Evolutionary conservation across 2,329 filamentous ascomycete genomes (phyloP).

Genomic region (Phaeosphaeria sp.): DNA sequence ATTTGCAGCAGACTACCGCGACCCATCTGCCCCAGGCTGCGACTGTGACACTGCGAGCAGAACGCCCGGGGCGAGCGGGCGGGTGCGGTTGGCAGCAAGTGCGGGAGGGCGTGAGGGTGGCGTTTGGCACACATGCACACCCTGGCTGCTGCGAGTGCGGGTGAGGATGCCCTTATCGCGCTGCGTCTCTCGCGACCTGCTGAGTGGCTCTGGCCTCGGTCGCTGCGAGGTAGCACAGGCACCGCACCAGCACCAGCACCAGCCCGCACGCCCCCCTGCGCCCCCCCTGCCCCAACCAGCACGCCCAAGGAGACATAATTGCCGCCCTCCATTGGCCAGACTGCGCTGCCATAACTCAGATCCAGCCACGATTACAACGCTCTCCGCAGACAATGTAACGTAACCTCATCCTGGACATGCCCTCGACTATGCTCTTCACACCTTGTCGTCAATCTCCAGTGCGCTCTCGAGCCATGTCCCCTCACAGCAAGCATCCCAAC

Average conservation of each 20-base stretch:
- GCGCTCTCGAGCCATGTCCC: conserved; percentile 6
- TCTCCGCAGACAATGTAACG: conserved; percentile 36
- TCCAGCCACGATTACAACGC: conserved; percentile 34
- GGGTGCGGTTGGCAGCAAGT: background rate
- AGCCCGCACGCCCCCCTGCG: background rate
- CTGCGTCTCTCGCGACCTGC: too few species aligned
- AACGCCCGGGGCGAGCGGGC: too few species aligned
- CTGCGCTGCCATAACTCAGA: background rate
- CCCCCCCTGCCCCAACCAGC: background rate
- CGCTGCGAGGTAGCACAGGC: background rate
- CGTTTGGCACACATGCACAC: background rate
- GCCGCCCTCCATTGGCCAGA: background rate
- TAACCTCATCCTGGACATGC: conserved; percentile 13
- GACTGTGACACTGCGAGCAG: background rate
- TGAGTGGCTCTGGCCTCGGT: background rate
- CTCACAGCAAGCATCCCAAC: conserved; percentile 6
- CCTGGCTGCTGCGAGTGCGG: too few species aligned
- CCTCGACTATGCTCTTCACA: conserved; percentile 12
- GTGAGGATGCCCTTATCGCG: background rate
- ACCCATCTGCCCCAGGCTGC: background rate
- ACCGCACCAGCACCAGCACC: too few species aligned
- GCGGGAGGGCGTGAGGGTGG: background rate
- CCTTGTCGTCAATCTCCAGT: conserved; percentile 15
- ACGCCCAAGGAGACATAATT: background rate
- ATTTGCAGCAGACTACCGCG: too few species aligned